Evolutionary conservation across 371 early-diverging fungal species (phyloP).

Genomic region (Mortierella sp.): DNA sequence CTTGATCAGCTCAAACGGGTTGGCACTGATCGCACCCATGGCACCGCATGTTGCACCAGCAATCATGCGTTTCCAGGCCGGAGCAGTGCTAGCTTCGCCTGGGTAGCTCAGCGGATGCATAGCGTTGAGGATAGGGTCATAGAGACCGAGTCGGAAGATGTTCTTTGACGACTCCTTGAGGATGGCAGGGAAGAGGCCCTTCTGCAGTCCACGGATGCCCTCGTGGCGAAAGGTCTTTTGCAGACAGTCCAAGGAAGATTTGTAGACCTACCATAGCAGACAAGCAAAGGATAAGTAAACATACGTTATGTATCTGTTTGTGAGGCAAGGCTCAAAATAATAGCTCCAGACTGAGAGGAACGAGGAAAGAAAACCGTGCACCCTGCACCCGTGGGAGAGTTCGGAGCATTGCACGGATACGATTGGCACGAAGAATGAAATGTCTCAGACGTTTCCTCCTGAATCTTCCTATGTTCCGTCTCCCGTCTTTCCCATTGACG

Average conservation of each 20-base stretch:
- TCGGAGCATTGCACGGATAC: too few relatives aligned
- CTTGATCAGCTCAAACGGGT: conserved; percentile 81
- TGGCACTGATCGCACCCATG: conserved; percentile 76
- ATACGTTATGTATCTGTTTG: neutral
- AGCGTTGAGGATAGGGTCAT: conserved; percentile 70
- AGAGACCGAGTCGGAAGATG: conserved; percentile 77
- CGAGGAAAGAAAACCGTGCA: too few relatives aligned
- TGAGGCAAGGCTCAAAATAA: too few relatives aligned
- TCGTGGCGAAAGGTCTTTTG: conserved; percentile 71
- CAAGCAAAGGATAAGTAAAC: neutral
- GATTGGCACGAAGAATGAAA: too few relatives aligned
- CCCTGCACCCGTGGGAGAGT: too few relatives aligned
- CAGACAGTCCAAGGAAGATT: conserved; percentile 70
- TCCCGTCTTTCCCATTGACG: too few relatives aligned
- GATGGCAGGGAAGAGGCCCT: conserved; percentile 76
- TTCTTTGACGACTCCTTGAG: conserved; percentile 76
- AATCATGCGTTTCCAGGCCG: conserved; percentile 78
- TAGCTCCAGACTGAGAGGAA: neutral
- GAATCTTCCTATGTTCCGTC: too few relatives aligned
- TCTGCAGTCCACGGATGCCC: conserved; percentile 74
- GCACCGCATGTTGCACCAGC: conserved; percentile 77
- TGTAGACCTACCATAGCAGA: conserved; percentile 65
- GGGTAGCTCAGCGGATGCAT: conserved; percentile 67
- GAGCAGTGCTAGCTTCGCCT: conserved; percentile 58
- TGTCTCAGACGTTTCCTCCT: too few relatives aligned